phyloP scores from a whole-genome alignment of 139 green algal species.

The Marvania coccoides region DNA sequence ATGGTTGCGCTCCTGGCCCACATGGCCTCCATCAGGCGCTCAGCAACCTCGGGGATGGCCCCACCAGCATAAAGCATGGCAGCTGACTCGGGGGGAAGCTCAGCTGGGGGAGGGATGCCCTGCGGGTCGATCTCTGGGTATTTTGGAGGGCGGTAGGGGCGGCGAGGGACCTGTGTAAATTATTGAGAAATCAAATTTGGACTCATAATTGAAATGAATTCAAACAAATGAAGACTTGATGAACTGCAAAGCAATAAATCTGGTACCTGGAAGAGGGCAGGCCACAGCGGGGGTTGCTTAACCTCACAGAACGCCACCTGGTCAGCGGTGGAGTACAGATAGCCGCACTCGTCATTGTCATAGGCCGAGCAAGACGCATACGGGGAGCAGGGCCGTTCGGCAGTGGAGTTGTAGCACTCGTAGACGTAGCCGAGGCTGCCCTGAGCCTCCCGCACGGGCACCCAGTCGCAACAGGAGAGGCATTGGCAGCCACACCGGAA shows the following conservation, averaged over 20 bases:
- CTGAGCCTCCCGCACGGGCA: background rate
- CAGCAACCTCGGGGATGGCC: background rate
- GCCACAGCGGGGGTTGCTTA: conserved; percentile 39
- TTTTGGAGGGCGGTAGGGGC: background rate
- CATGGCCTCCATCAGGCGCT: conserved; percentile 23
- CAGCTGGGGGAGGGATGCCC: background rate
- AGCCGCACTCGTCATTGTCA: conserved; percentile 39
- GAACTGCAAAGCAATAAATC: too few species aligned
- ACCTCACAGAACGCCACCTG: conserved; percentile 50
- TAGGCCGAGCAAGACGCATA: conserved; percentile 45
- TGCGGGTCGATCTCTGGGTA: conserved; percentile 3
- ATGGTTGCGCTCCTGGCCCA: background rate
- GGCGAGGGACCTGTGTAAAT: conserved; percentile 8
- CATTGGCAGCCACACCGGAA: conserved; percentile 53
- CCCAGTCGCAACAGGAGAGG: conserved; percentile 50
- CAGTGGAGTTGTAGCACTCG: conserved; percentile 40
- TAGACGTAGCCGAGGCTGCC: background rate
- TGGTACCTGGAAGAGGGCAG: conserved; percentile 37
- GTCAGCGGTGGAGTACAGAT: conserved; percentile 41
- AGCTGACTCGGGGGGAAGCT: background rate
- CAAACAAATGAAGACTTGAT: too few species aligned
- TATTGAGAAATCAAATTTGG: too few species aligned
- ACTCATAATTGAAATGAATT: too few species aligned
- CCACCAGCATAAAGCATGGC: conserved; percentile 23
- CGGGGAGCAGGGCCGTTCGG: conserved; percentile 41